Evolutionary conservation across 108 stramenopile genomes (phyloP), one percentile per base, ranked within the genome.

Genomic region (Fistulifera pelliculosa): DNA sequence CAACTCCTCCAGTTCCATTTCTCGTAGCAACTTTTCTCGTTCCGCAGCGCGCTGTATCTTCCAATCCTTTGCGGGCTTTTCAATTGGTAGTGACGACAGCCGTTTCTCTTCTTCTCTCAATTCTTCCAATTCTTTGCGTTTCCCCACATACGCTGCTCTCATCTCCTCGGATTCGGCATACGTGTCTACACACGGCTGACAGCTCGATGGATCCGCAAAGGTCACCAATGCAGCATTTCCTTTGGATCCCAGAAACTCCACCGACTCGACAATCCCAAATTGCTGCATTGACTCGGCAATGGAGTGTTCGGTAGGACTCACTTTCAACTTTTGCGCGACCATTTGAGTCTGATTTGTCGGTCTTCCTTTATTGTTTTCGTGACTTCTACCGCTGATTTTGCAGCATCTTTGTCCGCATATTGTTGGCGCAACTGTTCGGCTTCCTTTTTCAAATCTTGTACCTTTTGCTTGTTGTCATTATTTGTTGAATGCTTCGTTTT

Each of bases 181-280:
- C 0, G 56, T 60, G 39, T 90, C 80, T 0, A 90, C 84, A 50
- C 84, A 85, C 10, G 83, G 82, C 14, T 43, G 52, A 61, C 84
- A 85, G 56, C 84, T 85, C 7, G 65, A 56, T 1, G 56, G 56
- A 55, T 74, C 38, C 3, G 15, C 26, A 71, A 90, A 90, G 23
- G 83, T 85, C 2, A 86, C 75, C 13, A 90, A 62, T 1, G 88
- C 88, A 43, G 74, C 47, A 58, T 90, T 90, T 2, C 84, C 89
- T 54, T 87, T 90, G 38, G 41, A 65, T 1, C 89, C 89, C 3
- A 90, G 49, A 31, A 87, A 27, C 64, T 86, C 83, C 17, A 90
- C 83, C 28, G 64, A 35, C 47, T 87, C 83, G 10, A 90, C 81
- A 15, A 38, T 23, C 5, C 89, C 89, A 67, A 87, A 90, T 31